Base-by-base conservation (phyloP, 495 filamentous ascomycete genomes). In the Tuber melanosporum region DNA sequence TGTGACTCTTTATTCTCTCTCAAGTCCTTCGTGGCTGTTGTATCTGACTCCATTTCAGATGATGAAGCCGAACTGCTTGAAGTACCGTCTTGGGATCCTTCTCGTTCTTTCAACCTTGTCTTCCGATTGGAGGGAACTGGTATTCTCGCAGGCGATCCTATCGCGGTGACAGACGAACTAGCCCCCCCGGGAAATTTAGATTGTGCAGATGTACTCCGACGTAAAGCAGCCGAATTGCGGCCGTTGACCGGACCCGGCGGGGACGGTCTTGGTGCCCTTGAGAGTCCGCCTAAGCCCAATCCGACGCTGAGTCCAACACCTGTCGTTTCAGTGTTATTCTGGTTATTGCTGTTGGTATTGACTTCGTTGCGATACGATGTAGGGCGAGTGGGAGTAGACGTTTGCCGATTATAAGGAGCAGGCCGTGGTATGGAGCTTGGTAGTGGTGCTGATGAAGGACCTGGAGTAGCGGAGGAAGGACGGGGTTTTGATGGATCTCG, bases 401-500 rank as follows among this genome's bases (percentile, higher is more conserved):
- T 47, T 75, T 74, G 62, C 19, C 22, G 74, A 66, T 44, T 70
- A 32, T 14, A 5, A 32, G 74, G 71, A 22, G 71, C 49, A 39
- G 46, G 77, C 14, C 71, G 71, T 20, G 77, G 78, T 39, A 71
- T 42, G 22, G 71, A 71, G n/a, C 62, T 78, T 22, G 76, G 66
- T 42, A 9, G 72, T 42, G 46, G 45, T 66, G 57, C 57, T 8
- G 57, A 66, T 17, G 57, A 36, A 47, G 74, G 46, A 17, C 71
- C 57, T 7, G 75, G 45, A 41, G 43, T 49, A n/a, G 47, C 41
- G 78, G 69, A 71, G 70, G 62, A 41, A 46, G 45, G 62, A 32
- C 71, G 73, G 70, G 70, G 76, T 79, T 79, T 79, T 79, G 76
- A 75, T 70, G 47, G 74, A 26, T 39, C 46, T 20, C 17, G 14